A percentile compares a stretch with the other conserved stretches of the same genome.
phyloP scores from a whole-genome alignment of 306 rosid genomes.

The Trichosanthes truncata region DNA sequence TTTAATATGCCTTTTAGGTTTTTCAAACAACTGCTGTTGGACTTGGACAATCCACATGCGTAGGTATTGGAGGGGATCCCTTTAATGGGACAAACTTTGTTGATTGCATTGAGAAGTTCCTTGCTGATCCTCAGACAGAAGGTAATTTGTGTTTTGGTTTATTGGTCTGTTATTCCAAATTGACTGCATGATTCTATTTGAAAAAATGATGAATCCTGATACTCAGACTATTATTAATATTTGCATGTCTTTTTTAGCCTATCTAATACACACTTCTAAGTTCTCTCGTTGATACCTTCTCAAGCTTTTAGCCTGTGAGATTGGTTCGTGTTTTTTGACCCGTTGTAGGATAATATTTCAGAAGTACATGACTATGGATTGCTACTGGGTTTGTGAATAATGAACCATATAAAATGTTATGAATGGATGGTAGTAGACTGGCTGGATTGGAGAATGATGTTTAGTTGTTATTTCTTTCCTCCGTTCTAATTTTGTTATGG shows the following conservation, averaged over 20 bases:
- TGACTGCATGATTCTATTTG: background rate
- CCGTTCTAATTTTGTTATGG: background rate
- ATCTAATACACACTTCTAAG: background rate
- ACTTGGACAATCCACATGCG: slow-evolving; percentile 99
- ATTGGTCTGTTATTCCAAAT: background rate
- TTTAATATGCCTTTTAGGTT: slow-evolving; percentile 41
- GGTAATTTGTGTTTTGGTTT: slow-evolving; percentile 32
- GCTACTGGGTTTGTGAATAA: background rate
- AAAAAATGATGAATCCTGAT: background rate
- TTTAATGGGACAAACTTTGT: slow-evolving; percentile 97
- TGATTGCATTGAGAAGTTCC: slow-evolving; percentile 78
- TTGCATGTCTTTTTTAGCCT: background rate
- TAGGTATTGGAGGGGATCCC: slow-evolving; percentile 99
- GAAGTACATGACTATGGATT: background rate
- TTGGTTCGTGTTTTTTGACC: background rate
- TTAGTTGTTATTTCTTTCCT: background rate
- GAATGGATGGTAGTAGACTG: background rate
- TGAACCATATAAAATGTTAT: background rate
- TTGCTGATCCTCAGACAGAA: slow-evolving; percentile 90
- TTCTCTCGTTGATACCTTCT: background rate
- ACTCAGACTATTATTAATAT: background rate
- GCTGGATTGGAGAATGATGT: background rate
- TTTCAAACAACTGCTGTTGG: slow-evolving; percentile 97
- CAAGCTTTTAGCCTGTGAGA: background rate
- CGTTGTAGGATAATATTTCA: background rate